Conservation (phyloP, 306 rosid genomes). For the Begonia masoniana region DNA sequence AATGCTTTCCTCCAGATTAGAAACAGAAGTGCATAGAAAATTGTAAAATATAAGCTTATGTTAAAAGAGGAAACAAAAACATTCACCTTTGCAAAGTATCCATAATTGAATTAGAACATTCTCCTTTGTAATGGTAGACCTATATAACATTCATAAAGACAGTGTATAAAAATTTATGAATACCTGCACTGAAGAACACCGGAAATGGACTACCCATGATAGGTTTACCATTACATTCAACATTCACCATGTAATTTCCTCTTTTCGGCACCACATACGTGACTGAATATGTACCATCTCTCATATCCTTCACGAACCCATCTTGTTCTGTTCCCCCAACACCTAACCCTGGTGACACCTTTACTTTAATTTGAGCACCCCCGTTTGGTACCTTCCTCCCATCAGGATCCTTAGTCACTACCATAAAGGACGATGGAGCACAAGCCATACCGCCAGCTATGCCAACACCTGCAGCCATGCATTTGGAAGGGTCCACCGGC, state of each 20-base stretch:
- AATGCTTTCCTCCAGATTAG: too few relatives aligned
- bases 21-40: too few relatives aligned
- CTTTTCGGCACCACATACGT: conserved; percentile 91
- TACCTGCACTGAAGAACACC: conserved; percentile 99
- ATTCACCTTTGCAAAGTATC: too few relatives aligned
- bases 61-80: too few relatives aligned
- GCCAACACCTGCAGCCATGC: conserved; percentile 79
- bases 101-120: too few relatives aligned
- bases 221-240: conserved; percentile 82
- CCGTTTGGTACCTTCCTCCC: conserved; percentile 71
- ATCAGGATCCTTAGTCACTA: conserved; percentile 75
- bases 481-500: conserved; percentile 75
- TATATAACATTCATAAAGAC: too few relatives aligned
- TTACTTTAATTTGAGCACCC: conserved; percentile 68
- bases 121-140: too few relatives aligned
- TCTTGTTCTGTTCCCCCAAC: conserved; percentile 95
- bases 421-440: conserved; percentile 60
- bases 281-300: conserved; percentile 76
- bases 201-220: conserved; percentile 98
- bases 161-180: not conserved
- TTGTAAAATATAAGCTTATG: too few relatives aligned
- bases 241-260: conserved; percentile 89
- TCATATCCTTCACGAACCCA: conserved; percentile 91
- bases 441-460: conserved; percentile 87
- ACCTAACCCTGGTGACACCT: conserved; percentile 70